phyloP scores from a whole-genome alignment of 1,284 basidiomycete species.

The Crucibulum parvulum region DNA sequence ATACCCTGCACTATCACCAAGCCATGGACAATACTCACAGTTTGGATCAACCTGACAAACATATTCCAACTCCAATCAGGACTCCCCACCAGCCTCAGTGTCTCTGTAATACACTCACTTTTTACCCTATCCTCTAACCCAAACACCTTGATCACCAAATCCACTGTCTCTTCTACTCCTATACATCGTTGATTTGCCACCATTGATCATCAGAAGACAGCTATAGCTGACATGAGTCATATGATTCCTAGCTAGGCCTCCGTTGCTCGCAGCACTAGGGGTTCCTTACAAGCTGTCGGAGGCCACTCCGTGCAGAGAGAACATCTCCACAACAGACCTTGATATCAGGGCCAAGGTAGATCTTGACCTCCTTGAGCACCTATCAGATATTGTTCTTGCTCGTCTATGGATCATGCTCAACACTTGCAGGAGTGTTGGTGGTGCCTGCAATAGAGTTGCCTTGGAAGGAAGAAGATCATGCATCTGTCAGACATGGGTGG shows the following conservation, averaged over 20 bases:
- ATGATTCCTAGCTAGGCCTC: no score
- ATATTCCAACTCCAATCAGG: slow-evolving; percentile 96
- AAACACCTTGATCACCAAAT: slow-evolving; percentile 87
- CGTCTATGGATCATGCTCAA: slow-evolving; percentile 84
- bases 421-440: slow-evolving; percentile 85
- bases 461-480: slow-evolving; percentile 99
- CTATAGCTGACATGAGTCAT: slow-evolving; percentile 81
- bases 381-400: slow-evolving; percentile 95
- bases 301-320: no score
- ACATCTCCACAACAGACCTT: no score
- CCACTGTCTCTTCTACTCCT: slow-evolving; percentile 93
- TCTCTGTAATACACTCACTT: slow-evolving; percentile 82
- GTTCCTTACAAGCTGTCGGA: no score
- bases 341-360: no score
- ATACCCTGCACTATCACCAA: slow-evolving; percentile 7
- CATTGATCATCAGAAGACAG: slow-evolving; percentile 93
- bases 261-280: no score
- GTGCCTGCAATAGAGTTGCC: slow-evolving; percentile 98
- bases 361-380: no score
- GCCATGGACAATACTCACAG: slow-evolving; percentile 50
- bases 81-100: slow-evolving; percentile 88
- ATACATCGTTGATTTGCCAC: slow-evolving; percentile 99
- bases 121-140: slow-evolving; percentile 61
- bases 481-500: slow-evolving; percentile 96
- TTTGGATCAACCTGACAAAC: slow-evolving; percentile 96